These are phyloP conservation scores for Trypanosoma melophagium DNA, from an alignment of 208 protist species.

Conservation along the genomic window DNA sequence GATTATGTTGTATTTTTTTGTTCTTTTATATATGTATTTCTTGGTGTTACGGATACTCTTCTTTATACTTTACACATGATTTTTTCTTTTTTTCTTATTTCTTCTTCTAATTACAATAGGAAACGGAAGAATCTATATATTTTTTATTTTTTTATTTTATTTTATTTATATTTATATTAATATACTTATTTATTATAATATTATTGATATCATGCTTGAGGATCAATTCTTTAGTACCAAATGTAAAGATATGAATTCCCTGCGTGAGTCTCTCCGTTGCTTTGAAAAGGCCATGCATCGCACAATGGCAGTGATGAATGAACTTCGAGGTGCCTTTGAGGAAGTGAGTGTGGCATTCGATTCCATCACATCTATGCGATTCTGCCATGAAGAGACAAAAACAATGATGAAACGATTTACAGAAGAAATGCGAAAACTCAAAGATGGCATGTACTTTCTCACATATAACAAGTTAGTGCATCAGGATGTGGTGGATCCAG, in stretches of 20 bases:
- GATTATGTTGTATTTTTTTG: too few species aligned
- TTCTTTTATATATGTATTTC: too few species aligned
- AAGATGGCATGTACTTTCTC: conserved; percentile 46
- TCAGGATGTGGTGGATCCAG: conserved; percentile 43
- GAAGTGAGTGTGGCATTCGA: conserved; percentile 47
- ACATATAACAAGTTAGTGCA: conserved; percentile 59
- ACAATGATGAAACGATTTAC: conserved; percentile 40
- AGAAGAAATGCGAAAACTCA: conserved; percentile 40
- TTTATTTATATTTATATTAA: neutral
- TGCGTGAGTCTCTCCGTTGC: conserved; percentile 29
- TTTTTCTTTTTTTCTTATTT: too few species aligned
- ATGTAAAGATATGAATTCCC: conserved; percentile 34
- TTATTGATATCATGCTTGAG: conserved; percentile 23
- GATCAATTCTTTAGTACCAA: conserved; percentile 40
- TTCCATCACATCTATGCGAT: conserved; percentile 48
- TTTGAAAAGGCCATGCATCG: conserved; percentile 49
- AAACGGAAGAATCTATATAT: too few species aligned
- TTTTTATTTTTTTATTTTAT: neutral
- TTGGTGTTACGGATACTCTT: too few species aligned
- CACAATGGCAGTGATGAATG: conserved; percentile 67
- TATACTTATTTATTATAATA: neutral
- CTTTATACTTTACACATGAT: too few species aligned
- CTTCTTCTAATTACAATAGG: too few species aligned
- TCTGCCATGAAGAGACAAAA: conserved; percentile 32
- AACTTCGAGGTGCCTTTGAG: conserved; percentile 47